phyloP scores from a whole-genome alignment of 1,284 basidiomycete genomes.

The Heterobasidion irregulare region DNA sequence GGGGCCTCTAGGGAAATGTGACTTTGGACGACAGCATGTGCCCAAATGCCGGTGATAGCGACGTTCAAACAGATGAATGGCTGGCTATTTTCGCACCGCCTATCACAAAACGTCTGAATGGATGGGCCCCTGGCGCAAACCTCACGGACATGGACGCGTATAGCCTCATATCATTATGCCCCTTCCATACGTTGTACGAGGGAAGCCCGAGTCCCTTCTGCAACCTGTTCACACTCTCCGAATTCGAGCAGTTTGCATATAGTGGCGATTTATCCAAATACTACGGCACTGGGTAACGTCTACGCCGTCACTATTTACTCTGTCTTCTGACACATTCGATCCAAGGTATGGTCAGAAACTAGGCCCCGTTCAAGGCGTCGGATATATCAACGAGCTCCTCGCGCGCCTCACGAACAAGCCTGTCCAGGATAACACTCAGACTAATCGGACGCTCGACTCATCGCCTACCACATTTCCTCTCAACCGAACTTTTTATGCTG shows the following conservation, averaged over 20 bases:
- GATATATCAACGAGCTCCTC: slow-evolving; percentile 79
- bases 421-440: slow-evolving; percentile 65
- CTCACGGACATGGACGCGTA: slow-evolving; percentile 49
- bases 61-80: slow-evolving; percentile 41
- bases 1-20: slow-evolving; percentile 43
- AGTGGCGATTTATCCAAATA: slow-evolving; percentile 69
- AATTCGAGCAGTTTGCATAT: slow-evolving; percentile 65
- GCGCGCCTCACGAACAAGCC: slow-evolving; percentile 61
- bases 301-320: not conserved
- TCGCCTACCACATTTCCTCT: slow-evolving; percentile 69
- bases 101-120: slow-evolving; percentile 58
- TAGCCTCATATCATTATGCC: slow-evolving; percentile 65
- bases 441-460: slow-evolving; percentile 69
- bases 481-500: slow-evolving; percentile 54
- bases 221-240: slow-evolving; percentile 45
- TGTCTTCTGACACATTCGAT: not conserved
- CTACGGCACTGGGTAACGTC: slow-evolving; percentile 60
- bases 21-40: slow-evolving; percentile 71
- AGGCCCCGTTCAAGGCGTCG: slow-evolving; percentile 71
- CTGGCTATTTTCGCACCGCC: slow-evolving; percentile 43
- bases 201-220: slow-evolving; percentile 63
- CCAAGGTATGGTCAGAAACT: slow-evolving; percentile 55
- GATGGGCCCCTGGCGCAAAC: slow-evolving; percentile 51
- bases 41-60: slow-evolving; percentile 41
- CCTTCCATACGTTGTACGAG: slow-evolving; percentile 62